These are phyloP conservation scores for Pichia thaimueangensis DNA, from an alignment of 805 yeast genomes.

Conservation along the genomic window DNA sequence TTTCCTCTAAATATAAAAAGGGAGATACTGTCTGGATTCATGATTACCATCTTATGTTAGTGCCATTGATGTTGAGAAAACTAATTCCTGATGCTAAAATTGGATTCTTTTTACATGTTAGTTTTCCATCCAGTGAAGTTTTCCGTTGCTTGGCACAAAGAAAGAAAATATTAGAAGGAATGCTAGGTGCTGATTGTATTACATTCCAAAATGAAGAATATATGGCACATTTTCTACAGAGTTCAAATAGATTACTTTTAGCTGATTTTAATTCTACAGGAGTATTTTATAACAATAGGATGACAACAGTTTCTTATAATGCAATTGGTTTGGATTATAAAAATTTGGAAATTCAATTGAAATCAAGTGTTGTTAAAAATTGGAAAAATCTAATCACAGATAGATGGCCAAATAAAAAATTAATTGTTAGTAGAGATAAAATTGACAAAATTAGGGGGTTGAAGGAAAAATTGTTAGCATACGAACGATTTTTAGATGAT, in stretches of 20 bases:
- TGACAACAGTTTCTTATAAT: slow-evolving; percentile 48
- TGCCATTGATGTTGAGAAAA: slow-evolving; percentile 77
- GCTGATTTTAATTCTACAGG: slow-evolving; percentile 71
- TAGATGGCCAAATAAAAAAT: slow-evolving; percentile 65
- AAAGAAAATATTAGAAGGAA: slow-evolving; percentile 65
- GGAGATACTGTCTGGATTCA: slow-evolving; percentile 89
- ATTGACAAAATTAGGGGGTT: slow-evolving; percentile 83
- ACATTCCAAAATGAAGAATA: slow-evolving; percentile 91
- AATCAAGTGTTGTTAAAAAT: slow-evolving; percentile 41
- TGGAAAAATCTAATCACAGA: slow-evolving; percentile 71
- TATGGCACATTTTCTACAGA: slow-evolving; percentile 88
- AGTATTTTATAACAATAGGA: slow-evolving; percentile 52
- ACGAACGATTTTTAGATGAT: slow-evolving; percentile 64
- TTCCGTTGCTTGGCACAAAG: slow-evolving; percentile 92
- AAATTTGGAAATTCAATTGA: slow-evolving; percentile 41
- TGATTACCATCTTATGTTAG: slow-evolving; percentile 84
- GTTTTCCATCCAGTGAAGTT: slow-evolving; percentile 94
- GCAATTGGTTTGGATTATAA: slow-evolving; percentile 79
- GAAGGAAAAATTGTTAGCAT: slow-evolving; percentile 80
- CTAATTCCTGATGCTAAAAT: slow-evolving; percentile 76
- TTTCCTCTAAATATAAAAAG: slow-evolving; percentile 58
- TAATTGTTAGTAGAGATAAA: slow-evolving; percentile 85
- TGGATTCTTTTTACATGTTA: slow-evolving; percentile 87
- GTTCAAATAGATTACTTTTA: slow-evolving; percentile 74
- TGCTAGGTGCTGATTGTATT: slow-evolving; percentile 82